Conservation (phyloP, 139 green algal genomes). For the Nannochloris sp. region DNA sequence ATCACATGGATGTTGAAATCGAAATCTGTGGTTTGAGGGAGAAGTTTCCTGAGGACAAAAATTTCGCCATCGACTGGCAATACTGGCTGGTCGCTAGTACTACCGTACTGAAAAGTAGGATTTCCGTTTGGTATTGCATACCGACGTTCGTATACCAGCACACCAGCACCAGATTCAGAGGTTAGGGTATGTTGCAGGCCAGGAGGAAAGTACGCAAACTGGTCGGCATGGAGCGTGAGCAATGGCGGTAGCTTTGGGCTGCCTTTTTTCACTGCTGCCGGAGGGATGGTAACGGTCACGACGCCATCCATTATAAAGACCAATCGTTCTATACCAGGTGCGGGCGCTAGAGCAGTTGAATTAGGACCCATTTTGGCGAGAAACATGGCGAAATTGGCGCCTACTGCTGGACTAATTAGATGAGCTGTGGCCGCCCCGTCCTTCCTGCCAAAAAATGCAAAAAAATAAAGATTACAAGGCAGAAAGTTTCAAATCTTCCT, state of each 20-base stretch:
- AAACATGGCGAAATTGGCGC: slow-evolving; percentile 86
- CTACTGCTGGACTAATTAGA: slow-evolving; percentile 67
- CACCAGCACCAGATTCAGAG: slow-evolving; percentile 30
- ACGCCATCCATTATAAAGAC: slow-evolving; percentile 70
- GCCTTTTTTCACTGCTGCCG: background rate
- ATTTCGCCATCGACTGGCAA: slow-evolving; percentile 64
- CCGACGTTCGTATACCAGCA: slow-evolving; percentile 68
- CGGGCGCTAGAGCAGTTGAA: slow-evolving; percentile 3
- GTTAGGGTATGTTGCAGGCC: background rate
- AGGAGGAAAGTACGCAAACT: slow-evolving; percentile 75
- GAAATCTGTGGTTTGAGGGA: slow-evolving; percentile 73
- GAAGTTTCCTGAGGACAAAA: slow-evolving; percentile 88
- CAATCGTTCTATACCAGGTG: slow-evolving; percentile 58
- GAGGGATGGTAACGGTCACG: slow-evolving; percentile 11
- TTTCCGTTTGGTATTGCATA: slow-evolving; percentile 30
- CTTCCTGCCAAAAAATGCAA: too few species aligned
- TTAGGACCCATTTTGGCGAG: slow-evolving; percentile 55
- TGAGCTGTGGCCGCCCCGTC: slow-evolving; percentile 61
- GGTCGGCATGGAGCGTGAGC: slow-evolving; percentile 40
- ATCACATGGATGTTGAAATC: slow-evolving; percentile 98
- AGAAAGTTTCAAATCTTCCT: background rate
- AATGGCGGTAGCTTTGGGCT: background rate
- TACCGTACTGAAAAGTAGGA: slow-evolving; percentile 46
- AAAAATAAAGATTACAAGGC: background rate
- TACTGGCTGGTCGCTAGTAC: slow-evolving; percentile 49